Evolutionary conservation across 164 flowering plant genomes (phyloP).

Genomic region (Umbellularia californica): DNA sequence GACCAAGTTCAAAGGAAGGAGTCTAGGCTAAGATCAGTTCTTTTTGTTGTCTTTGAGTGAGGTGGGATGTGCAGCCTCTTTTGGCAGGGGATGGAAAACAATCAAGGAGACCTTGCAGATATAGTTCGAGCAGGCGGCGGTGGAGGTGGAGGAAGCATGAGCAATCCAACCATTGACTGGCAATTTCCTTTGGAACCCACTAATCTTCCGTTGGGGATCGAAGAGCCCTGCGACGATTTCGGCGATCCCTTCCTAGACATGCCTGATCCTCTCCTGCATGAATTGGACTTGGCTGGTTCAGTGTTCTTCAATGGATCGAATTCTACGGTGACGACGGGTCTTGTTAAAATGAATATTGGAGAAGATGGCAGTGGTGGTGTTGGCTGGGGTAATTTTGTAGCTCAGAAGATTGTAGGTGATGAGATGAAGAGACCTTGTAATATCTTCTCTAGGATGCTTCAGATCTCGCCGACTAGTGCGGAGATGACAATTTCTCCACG

Average conservation of each 20-base stretch:
- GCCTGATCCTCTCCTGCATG: conserved; percentile 56
- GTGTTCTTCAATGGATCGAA: conserved; percentile 21
- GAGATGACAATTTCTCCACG: conserved; percentile 25
- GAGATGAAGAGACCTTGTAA: conserved; percentile 34
- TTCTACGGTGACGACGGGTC: conserved; percentile 1
- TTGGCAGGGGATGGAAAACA: conserved; percentile 45
- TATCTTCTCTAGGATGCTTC: conserved; percentile 48
- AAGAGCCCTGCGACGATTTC: conserved; percentile 29
- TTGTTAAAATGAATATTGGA: conserved; percentile 15
- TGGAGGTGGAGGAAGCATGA: conserved; percentile 3
- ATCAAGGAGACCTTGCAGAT: conserved; percentile 77
- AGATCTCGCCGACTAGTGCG: conserved; percentile 42
- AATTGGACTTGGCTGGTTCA: conserved; percentile 22
- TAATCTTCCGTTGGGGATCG: conserved; percentile 6
- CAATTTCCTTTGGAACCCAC: conserved; percentile 30
- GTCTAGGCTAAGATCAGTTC: neutral
- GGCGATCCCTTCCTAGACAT: conserved; percentile 49
- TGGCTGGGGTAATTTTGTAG: conserved; percentile 7
- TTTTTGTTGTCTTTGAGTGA: neutral
- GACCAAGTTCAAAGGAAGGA: neutral
- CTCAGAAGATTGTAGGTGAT: conserved; percentile 27
- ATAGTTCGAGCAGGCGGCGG: conserved; percentile 55
- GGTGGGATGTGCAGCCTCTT: conserved; percentile 35
- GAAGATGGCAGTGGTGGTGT: conserved; percentile 1
- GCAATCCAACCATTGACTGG: conserved; percentile 17